Evolutionary conservation across 768 basidiomycete genomes (phyloP).

Genomic region (Clathrus columnatus): DNA sequence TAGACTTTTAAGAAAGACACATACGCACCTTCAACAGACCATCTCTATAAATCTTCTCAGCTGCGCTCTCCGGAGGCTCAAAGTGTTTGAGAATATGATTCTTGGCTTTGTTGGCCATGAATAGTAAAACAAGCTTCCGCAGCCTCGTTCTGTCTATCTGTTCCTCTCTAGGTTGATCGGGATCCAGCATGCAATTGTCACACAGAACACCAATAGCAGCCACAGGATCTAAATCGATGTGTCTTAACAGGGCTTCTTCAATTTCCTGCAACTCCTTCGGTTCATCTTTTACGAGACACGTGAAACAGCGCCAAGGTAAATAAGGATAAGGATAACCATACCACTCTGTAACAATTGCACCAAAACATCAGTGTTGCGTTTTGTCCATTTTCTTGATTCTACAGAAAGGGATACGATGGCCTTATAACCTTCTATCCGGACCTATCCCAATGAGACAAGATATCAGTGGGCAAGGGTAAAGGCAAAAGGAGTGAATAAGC

Average conservation of each 20-base stretch:
- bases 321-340: constrained; percentile 27
- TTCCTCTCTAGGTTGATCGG: constrained; percentile 29
- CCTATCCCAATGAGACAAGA: constrained; percentile 27
- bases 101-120: constrained; percentile 43
- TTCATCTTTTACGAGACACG: constrained; percentile 41
- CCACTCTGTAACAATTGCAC: constrained; percentile 70
- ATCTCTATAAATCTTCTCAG: constrained; percentile 39
- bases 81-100: constrained; percentile 36
- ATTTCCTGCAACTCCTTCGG: constrained; percentile 55
- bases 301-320: background rate
- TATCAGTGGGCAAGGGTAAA: background rate
- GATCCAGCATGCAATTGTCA: constrained; percentile 36
- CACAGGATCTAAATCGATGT: constrained; percentile 54
- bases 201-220: constrained; percentile 58
- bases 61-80: constrained; percentile 31
- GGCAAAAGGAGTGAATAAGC: background rate
- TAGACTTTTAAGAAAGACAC: background rate
- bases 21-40: constrained; percentile 41
- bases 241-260: constrained; percentile 47
- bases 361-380: constrained; percentile 65
- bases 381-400: constrained; percentile 49
- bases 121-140: constrained; percentile 49
- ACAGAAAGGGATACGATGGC: constrained; percentile 46
- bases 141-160: constrained; percentile 56
- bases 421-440: constrained; percentile 59